Conservation (phyloP, 805 yeast species). For the Saccharomycopsis selenospora region DNA sequence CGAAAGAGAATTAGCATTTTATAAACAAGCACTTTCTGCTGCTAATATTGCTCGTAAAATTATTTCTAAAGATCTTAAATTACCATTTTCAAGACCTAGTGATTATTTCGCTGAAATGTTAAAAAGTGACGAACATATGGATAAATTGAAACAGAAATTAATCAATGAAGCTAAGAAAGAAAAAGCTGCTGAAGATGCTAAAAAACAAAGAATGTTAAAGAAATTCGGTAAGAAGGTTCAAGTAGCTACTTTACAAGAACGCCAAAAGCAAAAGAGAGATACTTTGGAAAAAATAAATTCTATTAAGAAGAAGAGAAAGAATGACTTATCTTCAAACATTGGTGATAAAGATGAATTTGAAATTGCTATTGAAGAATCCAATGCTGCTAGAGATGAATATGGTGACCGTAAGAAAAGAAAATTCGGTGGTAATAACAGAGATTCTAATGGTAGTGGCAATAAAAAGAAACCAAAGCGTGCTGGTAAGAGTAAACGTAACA, state of each 20-base stretch:
- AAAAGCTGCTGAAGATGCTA: slow-evolving; percentile 72
- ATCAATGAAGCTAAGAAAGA: slow-evolving; percentile 52
- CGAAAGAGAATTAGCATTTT: slow-evolving; percentile 90
- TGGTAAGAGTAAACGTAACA: slow-evolving; percentile 20
- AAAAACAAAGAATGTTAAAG: slow-evolving; percentile 89
- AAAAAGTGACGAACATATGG: slow-evolving; percentile 97
- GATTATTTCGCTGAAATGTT: slow-evolving; percentile 99
- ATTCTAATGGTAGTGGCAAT: slow-evolving; percentile 4
- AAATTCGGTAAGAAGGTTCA: slow-evolving; percentile 97
- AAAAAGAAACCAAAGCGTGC: slow-evolving; percentile 18
- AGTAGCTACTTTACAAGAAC: slow-evolving; percentile 83
- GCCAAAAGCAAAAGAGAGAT: slow-evolving; percentile 88
- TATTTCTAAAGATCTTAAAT: slow-evolving; percentile 52
- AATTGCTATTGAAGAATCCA: slow-evolving; percentile 87
- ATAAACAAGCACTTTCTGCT: slow-evolving; percentile 87
- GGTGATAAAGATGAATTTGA: slow-evolving; percentile 51
- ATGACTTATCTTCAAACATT: slow-evolving; percentile 22
- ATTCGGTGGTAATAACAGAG: slow-evolving; percentile 2
- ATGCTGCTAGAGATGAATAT: slow-evolving; percentile 48
- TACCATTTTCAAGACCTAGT: slow-evolving; percentile 86
- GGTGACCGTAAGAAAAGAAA: slow-evolving; percentile 8
- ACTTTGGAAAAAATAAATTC: slow-evolving; percentile 84
- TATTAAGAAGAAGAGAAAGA: slow-evolving; percentile 82
- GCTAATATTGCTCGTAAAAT: slow-evolving; percentile 63
- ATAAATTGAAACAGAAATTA: slow-evolving; percentile 74